phyloP scores from a whole-genome alignment of 768 basidiomycete genomes.

The Mycena haematopus region DNA sequence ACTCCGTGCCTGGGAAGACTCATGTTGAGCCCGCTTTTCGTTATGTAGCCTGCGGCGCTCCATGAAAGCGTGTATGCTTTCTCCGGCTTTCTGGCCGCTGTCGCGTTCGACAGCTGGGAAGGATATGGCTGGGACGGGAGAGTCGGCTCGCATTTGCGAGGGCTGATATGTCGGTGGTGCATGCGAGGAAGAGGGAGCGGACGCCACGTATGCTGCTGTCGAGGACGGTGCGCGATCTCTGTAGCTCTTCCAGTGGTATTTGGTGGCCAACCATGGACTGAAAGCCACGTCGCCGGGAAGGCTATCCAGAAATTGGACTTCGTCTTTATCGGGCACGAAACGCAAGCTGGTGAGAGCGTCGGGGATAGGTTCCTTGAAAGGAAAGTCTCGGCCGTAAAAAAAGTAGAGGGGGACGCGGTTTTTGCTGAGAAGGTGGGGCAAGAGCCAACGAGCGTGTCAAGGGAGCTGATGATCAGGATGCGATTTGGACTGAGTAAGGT shows the following conservation, averaged over 20 bases:
- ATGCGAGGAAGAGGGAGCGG: conserved; percentile 12
- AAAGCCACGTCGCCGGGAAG: conserved; percentile 16
- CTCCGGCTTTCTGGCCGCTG: conserved; percentile 26
- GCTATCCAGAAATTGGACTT: conserved; percentile 4
- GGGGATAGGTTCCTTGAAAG: conserved; percentile 20
- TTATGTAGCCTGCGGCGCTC: conserved; percentile 21
- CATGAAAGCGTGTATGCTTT: conserved; percentile 23
- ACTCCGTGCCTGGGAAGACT: conserved; percentile 9
- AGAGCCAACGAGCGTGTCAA: conserved; percentile 22
- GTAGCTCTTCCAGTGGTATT: conserved; percentile 1
- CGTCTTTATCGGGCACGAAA: conserved; percentile 12
- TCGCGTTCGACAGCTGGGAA: conserved; percentile 21
- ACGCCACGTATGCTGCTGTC: not conserved
- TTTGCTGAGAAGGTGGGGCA: conserved; percentile 15
- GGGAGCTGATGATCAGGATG: conserved; percentile 21
- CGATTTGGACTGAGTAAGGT: conserved; percentile 17
- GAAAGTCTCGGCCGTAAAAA: conserved; percentile 20
- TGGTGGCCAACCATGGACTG: conserved; percentile 13
- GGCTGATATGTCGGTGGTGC: not conserved
- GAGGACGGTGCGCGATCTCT: not conserved
- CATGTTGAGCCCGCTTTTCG: conserved; percentile 13
- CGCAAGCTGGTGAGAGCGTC: conserved; percentile 1
- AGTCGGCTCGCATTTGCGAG: not conserved
- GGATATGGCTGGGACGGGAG: not conserved
- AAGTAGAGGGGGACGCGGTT: conserved; percentile 27